A percentile compares a stretch with the other conserved stretches of the same genome.
Conservation (phyloP, 495 filamentous ascomycete genomes). For the Friedmanniomyces simplex region DNA sequence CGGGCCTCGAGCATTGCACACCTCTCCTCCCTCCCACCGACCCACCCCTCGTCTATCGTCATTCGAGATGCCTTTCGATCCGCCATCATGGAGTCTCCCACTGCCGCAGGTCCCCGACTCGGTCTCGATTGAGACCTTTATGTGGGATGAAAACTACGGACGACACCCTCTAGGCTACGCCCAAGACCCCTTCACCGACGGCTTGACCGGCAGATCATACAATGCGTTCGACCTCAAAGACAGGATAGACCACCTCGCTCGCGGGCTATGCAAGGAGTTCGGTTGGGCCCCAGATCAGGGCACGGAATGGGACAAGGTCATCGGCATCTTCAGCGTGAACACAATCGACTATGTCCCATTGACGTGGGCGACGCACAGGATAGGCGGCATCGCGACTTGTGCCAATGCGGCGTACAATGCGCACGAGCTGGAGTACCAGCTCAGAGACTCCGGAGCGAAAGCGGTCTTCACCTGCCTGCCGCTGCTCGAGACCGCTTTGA, state of each 20-base stretch:
- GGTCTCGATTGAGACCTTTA: conserved; percentile 69
- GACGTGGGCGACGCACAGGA: conserved; percentile 62
- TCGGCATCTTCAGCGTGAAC: conserved; percentile 69
- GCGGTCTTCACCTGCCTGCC: conserved; percentile 71
- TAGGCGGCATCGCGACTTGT: conserved; percentile 65
- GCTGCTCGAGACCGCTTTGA: conserved; percentile 57
- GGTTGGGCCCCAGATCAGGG: conserved; percentile 66
- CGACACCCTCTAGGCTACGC: conserved; percentile 54
- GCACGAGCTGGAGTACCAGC: conserved; percentile 65
- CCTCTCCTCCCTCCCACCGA: neutral
- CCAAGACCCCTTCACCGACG: conserved; percentile 70
- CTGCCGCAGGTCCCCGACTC: conserved; percentile 65
- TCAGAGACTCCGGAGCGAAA: conserved; percentile 64
- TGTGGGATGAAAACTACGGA: conserved; percentile 64
- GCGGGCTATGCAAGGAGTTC: conserved; percentile 59
- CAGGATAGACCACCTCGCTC: conserved; percentile 59
- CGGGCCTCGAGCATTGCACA: no score
- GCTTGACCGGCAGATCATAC: conserved; percentile 62
- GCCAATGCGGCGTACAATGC: conserved; percentile 77
- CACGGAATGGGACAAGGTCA: conserved; percentile 76
- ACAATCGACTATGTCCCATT: conserved; percentile 75
- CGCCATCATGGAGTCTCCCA: conserved; percentile 57
- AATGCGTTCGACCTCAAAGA: conserved; percentile 54
- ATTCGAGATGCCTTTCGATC: conserved; percentile 61
- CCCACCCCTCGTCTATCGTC: neutral